Base-by-base conservation (phyloP, 768 basidiomycete species). In the Xanthoconium purpureum region DNA sequence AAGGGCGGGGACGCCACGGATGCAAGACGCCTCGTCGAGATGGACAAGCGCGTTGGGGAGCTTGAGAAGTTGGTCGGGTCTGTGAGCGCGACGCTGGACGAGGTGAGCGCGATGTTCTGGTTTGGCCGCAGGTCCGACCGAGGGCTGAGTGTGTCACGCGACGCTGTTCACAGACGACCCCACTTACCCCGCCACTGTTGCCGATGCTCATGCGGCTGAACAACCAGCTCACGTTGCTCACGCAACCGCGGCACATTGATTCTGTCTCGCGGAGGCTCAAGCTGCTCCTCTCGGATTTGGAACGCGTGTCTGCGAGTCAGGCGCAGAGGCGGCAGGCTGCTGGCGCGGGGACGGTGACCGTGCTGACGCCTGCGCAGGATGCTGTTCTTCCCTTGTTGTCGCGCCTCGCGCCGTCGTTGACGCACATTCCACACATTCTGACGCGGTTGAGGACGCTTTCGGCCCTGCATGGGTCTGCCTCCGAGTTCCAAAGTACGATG, bases 241-340 rank as follows among this genome's bases (percentile, higher is more conserved):
- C 96, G 0, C 94, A 98, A 74, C 96, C 97, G 0, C 85, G 95
- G 15, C 94, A 98, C 67, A 87, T 98, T 48, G 97, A 99, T 71
- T 90, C 93, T 12, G 89, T 98, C 59, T 95, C 95, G 2, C 84
- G 96, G 6, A 87, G 96, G 6, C 82, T 98, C 58, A 99, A 98
- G 66, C 77, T 98, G 9, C 82, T 98, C 17, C 79, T 96, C 14
- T 88, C 94, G 1, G 97, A 99, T 71, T 82, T 99, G 49, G 96
- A 98, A 48, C 87, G 95, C 32, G 81, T 84, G 5, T 84, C 87
- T 35, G 68, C 70, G 7, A 78, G 74, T 13, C 70, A 71, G 42
- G 13, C 18, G 38, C 69, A 54, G 52, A 68, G 63, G 57, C 71
- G 56, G 57, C 70, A 51, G 57, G 57, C 58, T 15, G 47, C 62